Percentiles rank a stretch among this genome's conserved stretches.
Evolutionary conservation across 2,329 filamentous ascomycete species (phyloP).

Genomic region (Sporothrix euskadiensis): DNA sequence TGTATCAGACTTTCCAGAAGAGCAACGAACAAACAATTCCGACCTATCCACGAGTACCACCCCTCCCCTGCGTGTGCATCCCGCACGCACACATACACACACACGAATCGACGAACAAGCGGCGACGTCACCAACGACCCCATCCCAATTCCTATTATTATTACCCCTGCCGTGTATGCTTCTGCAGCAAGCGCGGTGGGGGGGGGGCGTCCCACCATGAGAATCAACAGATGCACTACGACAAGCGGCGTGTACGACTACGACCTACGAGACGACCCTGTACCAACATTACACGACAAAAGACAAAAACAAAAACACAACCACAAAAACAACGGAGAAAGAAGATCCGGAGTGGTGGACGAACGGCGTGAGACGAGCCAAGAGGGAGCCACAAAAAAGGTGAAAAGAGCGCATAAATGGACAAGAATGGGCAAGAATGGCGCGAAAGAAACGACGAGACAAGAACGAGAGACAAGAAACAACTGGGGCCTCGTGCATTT

Average conservation of each 20-base stretch:
- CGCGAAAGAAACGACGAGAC: constrained; percentile 17
- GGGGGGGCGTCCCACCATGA: background rate
- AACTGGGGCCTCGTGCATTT: constrained; percentile 8
- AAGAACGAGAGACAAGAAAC: constrained; percentile 2
- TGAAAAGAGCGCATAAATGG: background rate
- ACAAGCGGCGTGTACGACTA: constrained; percentile 22
- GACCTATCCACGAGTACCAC: constrained; percentile 13
- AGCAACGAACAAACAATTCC: constrained; percentile 7
- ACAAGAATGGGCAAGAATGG: background rate
- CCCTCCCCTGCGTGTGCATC: constrained; percentile 13
- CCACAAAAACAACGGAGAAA: constrained; percentile 3
- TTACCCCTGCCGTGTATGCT: constrained; percentile 14
- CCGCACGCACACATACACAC: background rate
- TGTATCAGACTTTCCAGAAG: constrained; percentile 14
- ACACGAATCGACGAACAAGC: constrained; percentile 3
- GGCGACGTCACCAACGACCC: background rate
- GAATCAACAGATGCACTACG: constrained; percentile 12
- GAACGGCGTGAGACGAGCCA: background rate
- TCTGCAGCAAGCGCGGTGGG: constrained; percentile 13
- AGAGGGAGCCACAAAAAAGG: background rate
- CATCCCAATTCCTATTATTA: background rate
- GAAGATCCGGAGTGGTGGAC: background rate
- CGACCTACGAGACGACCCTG: background rate
- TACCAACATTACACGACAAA: background rate
- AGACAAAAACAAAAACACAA: background rate